phyloP scores from a whole-genome alignment of 139 green algal genomes.

The Closterium sp. region DNA sequence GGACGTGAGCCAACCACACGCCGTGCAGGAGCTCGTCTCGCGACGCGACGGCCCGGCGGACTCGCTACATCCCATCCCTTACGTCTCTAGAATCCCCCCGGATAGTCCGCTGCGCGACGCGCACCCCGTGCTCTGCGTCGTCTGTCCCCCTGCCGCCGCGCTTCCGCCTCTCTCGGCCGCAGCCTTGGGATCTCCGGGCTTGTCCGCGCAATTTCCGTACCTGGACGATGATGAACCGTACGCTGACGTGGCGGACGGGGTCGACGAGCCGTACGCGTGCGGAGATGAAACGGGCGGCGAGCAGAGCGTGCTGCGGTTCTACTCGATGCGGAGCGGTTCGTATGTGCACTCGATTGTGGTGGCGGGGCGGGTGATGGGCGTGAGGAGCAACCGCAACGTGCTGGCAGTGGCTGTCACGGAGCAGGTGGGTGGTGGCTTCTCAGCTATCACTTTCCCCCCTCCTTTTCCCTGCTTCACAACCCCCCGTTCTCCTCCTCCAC shows the following conservation, averaged over 20 bases:
- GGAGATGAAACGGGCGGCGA: background rate
- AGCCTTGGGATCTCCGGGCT: background rate
- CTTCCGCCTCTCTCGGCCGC: background rate
- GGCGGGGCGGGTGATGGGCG: constrained; percentile 4
- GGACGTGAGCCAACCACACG: constrained; percentile 33
- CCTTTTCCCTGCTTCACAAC: too few species aligned
- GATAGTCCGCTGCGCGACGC: background rate
- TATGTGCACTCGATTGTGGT: constrained; percentile 28
- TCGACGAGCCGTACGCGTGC: background rate
- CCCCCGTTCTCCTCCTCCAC: too few species aligned
- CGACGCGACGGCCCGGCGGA: constrained; percentile 26
- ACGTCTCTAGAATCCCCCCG: background rate
- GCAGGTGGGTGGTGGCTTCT: constrained; percentile 13
- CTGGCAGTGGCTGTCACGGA: constrained; percentile 21
- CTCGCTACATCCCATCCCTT: constrained; percentile 29
- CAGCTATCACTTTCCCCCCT: too few species aligned
- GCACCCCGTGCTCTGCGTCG: background rate
- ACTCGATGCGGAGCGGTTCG: constrained; percentile 32
- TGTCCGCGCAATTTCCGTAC: background rate
- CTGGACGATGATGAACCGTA: background rate
- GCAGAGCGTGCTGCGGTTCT: constrained; percentile 36
- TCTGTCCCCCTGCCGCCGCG: background rate
- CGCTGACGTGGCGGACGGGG: background rate
- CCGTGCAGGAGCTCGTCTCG: constrained; percentile 47
- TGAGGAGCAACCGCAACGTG: constrained; percentile 36